A percentile compares a stretch with the other conserved stretches of the same genome.
These are phyloP conservation scores for Cystobasidium sp. DNA, from an alignment of 1,284 basidiomycete genomes.

Conservation along the genomic window DNA sequence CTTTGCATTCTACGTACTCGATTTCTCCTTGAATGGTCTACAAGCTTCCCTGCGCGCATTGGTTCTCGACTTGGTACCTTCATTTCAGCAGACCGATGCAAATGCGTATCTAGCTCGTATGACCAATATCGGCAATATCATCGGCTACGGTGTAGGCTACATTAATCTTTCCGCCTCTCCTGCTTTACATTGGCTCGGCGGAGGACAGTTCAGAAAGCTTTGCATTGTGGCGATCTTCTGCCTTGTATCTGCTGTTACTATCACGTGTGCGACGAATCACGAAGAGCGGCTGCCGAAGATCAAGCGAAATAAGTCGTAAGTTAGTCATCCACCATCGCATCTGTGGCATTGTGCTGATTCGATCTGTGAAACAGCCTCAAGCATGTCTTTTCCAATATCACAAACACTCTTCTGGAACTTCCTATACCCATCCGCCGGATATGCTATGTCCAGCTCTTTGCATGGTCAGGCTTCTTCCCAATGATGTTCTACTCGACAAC, in stretches of 20 bases:
- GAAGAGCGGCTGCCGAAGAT: constrained; percentile 67
- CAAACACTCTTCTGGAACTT: constrained; percentile 69
- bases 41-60: constrained; percentile 59
- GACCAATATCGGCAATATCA: constrained; percentile 90
- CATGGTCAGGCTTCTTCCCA: constrained; percentile 72
- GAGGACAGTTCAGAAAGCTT: constrained; percentile 93
- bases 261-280: constrained; percentile 80
- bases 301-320: constrained; percentile 42
- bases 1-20: constrained; percentile 88
- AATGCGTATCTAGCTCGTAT: constrained; percentile 99
- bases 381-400: constrained; percentile 64
- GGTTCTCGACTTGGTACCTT: constrained; percentile 83
- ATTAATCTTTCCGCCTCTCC: constrained; percentile 77
- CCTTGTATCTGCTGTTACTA: constrained; percentile 77
- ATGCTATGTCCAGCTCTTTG: constrained; percentile 89
- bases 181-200: constrained; percentile 78
- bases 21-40: constrained; percentile 82
- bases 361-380: constrained; percentile 26
- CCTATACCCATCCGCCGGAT: constrained; percentile 78
- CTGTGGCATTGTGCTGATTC: background rate
- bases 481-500: constrained; percentile 71
- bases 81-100: constrained; percentile 81
- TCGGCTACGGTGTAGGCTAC: constrained; percentile 80
- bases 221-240: constrained; percentile 82
- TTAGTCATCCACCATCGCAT: background rate